A percentile compares a stretch with the other conserved stretches of the same genome.
Evolutionary conservation across 1,284 basidiomycete genomes (phyloP).

Genomic region (Ustilago tritici): DNA sequence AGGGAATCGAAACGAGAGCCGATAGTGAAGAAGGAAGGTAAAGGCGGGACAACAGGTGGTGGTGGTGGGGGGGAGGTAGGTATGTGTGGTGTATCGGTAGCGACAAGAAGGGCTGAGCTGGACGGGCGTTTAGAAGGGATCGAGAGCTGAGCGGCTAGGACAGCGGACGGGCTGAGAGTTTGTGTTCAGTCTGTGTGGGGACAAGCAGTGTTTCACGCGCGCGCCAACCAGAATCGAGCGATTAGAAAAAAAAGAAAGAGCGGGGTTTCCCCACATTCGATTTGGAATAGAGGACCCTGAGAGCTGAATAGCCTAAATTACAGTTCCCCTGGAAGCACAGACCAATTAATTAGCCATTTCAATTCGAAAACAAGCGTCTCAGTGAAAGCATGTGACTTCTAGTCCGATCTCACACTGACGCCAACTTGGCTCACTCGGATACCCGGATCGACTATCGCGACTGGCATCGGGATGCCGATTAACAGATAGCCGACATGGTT

Average conservation of each 20-base stretch:
- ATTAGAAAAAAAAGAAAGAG: conserved; percentile 24
- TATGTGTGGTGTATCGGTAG: background rate
- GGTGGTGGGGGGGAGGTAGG: background rate
- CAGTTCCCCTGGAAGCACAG: conserved; percentile 14
- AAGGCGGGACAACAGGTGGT: background rate
- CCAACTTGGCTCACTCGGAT: conserved; percentile 15
- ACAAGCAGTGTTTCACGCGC: background rate
- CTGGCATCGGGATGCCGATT: no score
- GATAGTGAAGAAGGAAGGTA: background rate
- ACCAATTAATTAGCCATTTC: background rate
- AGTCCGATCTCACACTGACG: background rate
- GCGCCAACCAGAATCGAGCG: conserved; percentile 30
- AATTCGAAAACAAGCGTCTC: conserved; percentile 5
- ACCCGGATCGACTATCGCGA: no score
- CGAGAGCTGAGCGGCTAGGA: background rate
- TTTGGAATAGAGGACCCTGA: conserved; percentile 23
- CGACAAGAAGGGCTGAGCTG: conserved; percentile 1
- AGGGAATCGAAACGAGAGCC: background rate
- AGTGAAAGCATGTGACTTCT: no score
- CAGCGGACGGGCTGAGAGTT: conserved; percentile 2
- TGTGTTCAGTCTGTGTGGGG: background rate
- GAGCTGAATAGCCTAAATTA: background rate
- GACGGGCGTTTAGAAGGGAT: conserved; percentile 16
- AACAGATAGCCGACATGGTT: no score
- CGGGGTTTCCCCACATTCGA: conserved; percentile 44